Base-by-base conservation (phyloP, 306 rosid species). In the Nissolia schottii region DNA sequence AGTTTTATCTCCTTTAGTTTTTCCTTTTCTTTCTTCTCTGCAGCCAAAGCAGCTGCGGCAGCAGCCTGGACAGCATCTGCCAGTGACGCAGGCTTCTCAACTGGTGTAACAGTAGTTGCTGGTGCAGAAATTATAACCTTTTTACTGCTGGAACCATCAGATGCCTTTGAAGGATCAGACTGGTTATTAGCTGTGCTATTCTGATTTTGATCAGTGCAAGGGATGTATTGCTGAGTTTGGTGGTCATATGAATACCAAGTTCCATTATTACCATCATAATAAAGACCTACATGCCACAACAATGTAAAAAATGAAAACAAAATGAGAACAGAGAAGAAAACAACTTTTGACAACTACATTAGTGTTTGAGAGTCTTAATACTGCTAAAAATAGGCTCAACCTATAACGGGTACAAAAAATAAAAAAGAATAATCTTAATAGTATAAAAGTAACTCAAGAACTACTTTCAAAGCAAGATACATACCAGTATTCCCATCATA, bases 31-130 rank as follows among this genome's bases (percentile, higher is more conserved):
- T 83, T 91, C 89, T 87, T 94, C 84, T 94, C 98, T 13, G 98
- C 97, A 78, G 98, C 97, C 77, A 87, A 83, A 38, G 98, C 98
- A 57, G 96, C 96, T 27, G 92, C 64, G 58, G 97, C 96, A 18
- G 97, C 98, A 80, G 98, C 96, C 83, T 85, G 95, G 64, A 91
- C 95, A 4, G 88, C 96, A 74, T 94, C 97, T n/a, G 97, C 92
- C 86, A 94, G 73, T 1, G 97, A 90, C 49, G 94, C 81, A 13
- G 92, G 86, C 85, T 80, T 92, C 82, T 92, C 98, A 62, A 56
- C 78, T 18, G 88, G 69, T 14, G 85, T 37, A 71, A 89, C 81
- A 46, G 91, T 84, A 61, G 88, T 85, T 60, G 98, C 97, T n/a
- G 96, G 91, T 2, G 98, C 98, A 81, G 95, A 94, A 61, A 94